Evolutionary conservation across 805 yeast species (phyloP).

Genomic region (Teunomyces gatunensis): DNA sequence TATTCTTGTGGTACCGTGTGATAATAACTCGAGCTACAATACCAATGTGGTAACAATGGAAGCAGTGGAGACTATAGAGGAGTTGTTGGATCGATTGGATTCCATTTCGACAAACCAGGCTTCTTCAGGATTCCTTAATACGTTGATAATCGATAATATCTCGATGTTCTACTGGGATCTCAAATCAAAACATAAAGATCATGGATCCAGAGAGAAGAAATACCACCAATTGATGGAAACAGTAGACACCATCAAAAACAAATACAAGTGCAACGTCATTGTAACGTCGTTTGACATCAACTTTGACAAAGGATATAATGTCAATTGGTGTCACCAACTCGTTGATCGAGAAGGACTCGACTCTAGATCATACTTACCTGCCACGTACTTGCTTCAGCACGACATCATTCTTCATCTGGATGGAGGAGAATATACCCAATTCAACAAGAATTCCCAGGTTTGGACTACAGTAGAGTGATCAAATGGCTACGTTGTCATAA

Average conservation of each 20-base stretch:
- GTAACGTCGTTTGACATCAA: conserved; percentile 27
- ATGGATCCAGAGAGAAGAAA: conserved; percentile 12
- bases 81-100: background rate
- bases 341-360: background rate
- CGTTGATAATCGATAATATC: conserved; percentile 29
- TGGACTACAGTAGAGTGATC: background rate
- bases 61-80: background rate
- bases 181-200: conserved; percentile 6
- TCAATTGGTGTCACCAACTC: background rate
- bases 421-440: conserved; percentile 2
- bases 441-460: background rate
- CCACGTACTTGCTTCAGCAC: background rate
- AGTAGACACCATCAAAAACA: conserved; percentile 12
- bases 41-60: background rate
- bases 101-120: background rate
- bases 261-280: conserved; percentile 26
- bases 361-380: background rate
- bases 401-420: conserved; percentile 1
- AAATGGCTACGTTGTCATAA: background rate
- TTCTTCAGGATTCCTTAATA: conserved; percentile 11
- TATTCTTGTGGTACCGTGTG: conserved; percentile 4
- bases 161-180: conserved; percentile 36
- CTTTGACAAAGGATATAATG: conserved; percentile 31
- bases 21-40: background rate
- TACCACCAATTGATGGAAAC: conserved; percentile 14